Base-by-base conservation (phyloP, 345 rosid genomes). In the Camelina hispida region DNA sequence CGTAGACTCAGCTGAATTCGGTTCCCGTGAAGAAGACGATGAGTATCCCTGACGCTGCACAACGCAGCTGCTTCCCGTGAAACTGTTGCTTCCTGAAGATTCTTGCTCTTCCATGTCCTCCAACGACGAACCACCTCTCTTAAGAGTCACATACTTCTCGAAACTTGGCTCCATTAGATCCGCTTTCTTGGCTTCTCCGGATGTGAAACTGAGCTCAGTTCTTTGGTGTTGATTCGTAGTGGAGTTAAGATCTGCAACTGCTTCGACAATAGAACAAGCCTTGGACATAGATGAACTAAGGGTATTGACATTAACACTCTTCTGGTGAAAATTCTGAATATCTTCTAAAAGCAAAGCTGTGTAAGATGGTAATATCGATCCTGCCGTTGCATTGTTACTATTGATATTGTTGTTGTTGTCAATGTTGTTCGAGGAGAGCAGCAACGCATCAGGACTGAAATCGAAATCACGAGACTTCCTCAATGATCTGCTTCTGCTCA, bases 51-150 rank as follows among this genome's bases (percentile, higher is more conserved):
- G 84, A 70, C 50, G 82, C 53, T 88, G 91, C 22, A 80, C 77
- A 30, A 77, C 44, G 17, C 81, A 68, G 6, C 85, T 74, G 8
- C 84, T 76, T 46, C 90, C 86, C 2, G 77, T 85, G 59, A 83
- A 51, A 83, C 93, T 92, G 73, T 95, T 92, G 81, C 98, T 94
- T 16, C 99, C 97, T 7, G 99, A 87, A 42, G 99, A 91, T 76
- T 91, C 99, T 69, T 87, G 88, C 43, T 80, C 93, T 59, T 88
- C 97, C 84, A 80, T 81, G 14, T 93, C 97, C 35, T 75, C 85
- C 22, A 75, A 77, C 5, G 77, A 48, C 30, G 74, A 55, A 57
- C 85, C 85, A 0, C 89, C 97, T 65, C 96, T 84, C 78, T 83
- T 87, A 62, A 88, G 81, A 2, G 97, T 94, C 57, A 94, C 96